Conservation (phyloP, 1,284 basidiomycete genomes). For the Salmacisia buchloeana region DNA sequence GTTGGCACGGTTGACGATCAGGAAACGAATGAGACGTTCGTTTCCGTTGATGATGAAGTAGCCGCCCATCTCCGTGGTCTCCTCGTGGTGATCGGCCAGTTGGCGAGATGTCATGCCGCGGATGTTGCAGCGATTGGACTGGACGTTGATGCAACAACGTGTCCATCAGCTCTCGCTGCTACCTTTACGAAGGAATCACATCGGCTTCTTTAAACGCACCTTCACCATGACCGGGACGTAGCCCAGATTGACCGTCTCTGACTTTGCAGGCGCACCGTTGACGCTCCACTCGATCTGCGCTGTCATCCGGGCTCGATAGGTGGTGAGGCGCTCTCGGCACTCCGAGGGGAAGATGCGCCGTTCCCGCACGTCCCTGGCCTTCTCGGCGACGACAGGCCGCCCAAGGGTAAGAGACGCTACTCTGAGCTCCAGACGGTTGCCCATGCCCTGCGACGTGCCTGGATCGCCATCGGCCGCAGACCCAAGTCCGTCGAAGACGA, state of each 20-base stretch:
- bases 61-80: conserved; percentile 95
- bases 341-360: conserved; percentile 70
- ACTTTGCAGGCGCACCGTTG: conserved; percentile 66
- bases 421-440: conserved; percentile 63
- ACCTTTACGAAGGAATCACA: background rate
- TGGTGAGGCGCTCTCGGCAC: conserved; percentile 75
- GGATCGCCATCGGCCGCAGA: conserved; percentile 8
- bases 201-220: conserved; percentile 56
- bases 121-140: conserved; percentile 93
- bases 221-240: conserved; percentile 93
- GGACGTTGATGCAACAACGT: conserved; percentile 2
- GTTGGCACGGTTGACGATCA: conserved; percentile 82
- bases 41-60: conserved; percentile 99
- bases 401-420: conserved; percentile 80
- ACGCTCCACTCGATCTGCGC: conserved; percentile 83
- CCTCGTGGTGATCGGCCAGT: conserved; percentile 84
- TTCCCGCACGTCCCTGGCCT: conserved; percentile 69
- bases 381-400: conserved; percentile 80
- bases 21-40: conserved; percentile 95
- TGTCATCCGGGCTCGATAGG: conserved; percentile 87
- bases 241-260: conserved; percentile 80
- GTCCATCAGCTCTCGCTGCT: background rate
- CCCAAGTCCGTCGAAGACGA: conserved; percentile 76
- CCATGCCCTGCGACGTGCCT: conserved; percentile 29
- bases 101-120: conserved; percentile 76